phyloP scores from a whole-genome alignment of 108 stramenopile genomes.

The Skeletonema grethae region DNA sequence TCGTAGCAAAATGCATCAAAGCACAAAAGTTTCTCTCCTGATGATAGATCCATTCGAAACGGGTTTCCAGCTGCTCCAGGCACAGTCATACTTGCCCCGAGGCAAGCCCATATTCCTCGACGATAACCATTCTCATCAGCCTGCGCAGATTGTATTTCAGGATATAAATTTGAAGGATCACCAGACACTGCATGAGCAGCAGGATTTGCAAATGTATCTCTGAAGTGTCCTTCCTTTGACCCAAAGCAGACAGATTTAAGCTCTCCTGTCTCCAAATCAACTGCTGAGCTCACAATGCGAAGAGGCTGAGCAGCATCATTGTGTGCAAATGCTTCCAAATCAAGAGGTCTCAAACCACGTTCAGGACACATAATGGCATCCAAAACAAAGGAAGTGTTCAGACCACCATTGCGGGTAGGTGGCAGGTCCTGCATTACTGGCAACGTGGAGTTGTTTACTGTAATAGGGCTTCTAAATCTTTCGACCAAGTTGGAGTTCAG shows the following conservation, averaged over 20 bases:
- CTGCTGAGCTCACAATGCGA: slow-evolving; percentile 64
- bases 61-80: slow-evolving; percentile 82
- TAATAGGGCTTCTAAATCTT: slow-evolving; percentile 21
- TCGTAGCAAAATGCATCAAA: slow-evolving; percentile 90
- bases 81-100: slow-evolving; percentile 83
- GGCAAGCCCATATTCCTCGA: slow-evolving; percentile 75
- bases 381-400: slow-evolving; percentile 80
- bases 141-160: slow-evolving; percentile 30
- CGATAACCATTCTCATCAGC: slow-evolving; percentile 47
- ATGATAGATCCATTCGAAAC: slow-evolving; percentile 48
- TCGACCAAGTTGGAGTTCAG: slow-evolving; percentile 33
- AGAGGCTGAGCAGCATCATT: slow-evolving; percentile 67
- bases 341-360: slow-evolving; percentile 72
- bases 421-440: slow-evolving; percentile 12
- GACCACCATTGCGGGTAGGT: slow-evolving; percentile 48
- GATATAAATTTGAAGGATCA: slow-evolving; percentile 19
- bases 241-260: slow-evolving; percentile 62
- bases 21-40: slow-evolving; percentile 22
- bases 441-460: slow-evolving; percentile 13
- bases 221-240: slow-evolving; percentile 63
- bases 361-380: slow-evolving; percentile 72
- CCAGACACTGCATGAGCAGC: neutral
- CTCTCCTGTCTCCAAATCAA: slow-evolving; percentile 53
- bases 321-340: slow-evolving; percentile 68
- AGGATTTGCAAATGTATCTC: slow-evolving; percentile 34